These are phyloP conservation scores for Cystobasidiaceae sp. DNA, from an alignment of 1,284 basidiomycete genomes.

Conservation along the genomic window DNA sequence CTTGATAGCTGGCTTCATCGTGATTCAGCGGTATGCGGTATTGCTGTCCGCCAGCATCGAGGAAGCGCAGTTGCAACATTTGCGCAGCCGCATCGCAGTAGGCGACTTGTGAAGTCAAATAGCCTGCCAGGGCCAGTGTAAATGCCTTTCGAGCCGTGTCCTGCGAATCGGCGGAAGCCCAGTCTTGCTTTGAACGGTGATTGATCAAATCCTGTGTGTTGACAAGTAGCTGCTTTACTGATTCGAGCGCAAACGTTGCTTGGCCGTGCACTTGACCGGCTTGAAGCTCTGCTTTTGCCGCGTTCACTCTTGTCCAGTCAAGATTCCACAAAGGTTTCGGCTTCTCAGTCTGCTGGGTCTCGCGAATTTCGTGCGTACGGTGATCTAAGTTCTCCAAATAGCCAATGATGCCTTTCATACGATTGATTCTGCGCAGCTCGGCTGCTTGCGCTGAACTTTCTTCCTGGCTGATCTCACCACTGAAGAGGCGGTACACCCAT, in stretches of 20 bases:
- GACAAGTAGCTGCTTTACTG: too few relatives aligned
- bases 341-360: too few relatives aligned
- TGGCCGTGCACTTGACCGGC: too few relatives aligned
- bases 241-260: too few relatives aligned
- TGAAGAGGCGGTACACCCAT: slow-evolving; percentile 45
- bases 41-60: background rate
- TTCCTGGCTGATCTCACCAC: slow-evolving; percentile 42
- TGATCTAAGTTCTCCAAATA: slow-evolving; percentile 43
- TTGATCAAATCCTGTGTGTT: too few relatives aligned
- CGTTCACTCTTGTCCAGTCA: too few relatives aligned
- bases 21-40: background rate
- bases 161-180: too few relatives aligned
- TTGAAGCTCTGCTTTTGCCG: too few relatives aligned
- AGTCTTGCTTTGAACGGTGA: too few relatives aligned
- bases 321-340: too few relatives aligned
- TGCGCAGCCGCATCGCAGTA: slow-evolving; percentile 32
- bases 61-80: slow-evolving; percentile 37
- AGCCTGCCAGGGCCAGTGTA: slow-evolving; percentile 38
- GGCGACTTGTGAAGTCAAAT: slow-evolving; percentile 34
- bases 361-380: background rate
- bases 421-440: slow-evolving; percentile 41
- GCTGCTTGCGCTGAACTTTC: slow-evolving; percentile 38
- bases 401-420: slow-evolving; percentile 43
- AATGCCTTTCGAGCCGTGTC: slow-evolving; percentile 35
- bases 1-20: background rate